A percentile compares a stretch with the other conserved stretches of the same genome.
Evolutionary conservation across 2,329 filamentous ascomycete species (phyloP).

Genomic region (Tolypocladium amazonense): DNA sequence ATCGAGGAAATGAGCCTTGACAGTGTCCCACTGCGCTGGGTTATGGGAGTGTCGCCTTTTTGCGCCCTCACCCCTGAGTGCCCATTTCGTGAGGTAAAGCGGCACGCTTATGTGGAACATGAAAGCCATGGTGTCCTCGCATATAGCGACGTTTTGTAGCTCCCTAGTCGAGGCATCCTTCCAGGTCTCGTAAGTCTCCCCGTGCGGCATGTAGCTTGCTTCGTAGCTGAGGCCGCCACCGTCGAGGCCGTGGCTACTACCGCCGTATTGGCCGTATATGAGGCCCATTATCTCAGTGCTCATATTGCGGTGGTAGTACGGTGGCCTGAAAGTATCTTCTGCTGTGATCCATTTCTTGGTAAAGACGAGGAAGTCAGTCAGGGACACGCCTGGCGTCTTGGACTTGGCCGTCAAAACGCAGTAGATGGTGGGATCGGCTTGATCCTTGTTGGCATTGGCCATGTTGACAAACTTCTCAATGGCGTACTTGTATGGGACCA

Average conservation of each 20-base stretch:
- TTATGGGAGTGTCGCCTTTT: slow-evolving; percentile 8
- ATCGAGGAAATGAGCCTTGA: slow-evolving; percentile 16
- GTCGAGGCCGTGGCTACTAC: slow-evolving; percentile 14
- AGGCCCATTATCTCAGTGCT: slow-evolving; percentile 48
- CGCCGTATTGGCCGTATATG: slow-evolving; percentile 25
- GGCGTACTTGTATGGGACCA: slow-evolving; percentile 49
- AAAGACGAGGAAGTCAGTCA: slow-evolving; percentile 58
- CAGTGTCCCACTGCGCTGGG: slow-evolving; percentile 11
- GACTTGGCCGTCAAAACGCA: slow-evolving; percentile 53
- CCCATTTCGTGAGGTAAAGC: slow-evolving; percentile 14
- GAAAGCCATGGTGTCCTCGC: slow-evolving; percentile 28
- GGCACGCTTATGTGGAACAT: slow-evolving; percentile 28
- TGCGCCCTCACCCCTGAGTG: slow-evolving; percentile 10
- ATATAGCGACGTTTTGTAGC: slow-evolving; percentile 10
- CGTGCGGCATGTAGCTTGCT: slow-evolving; percentile 23
- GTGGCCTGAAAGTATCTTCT: slow-evolving; percentile 50
- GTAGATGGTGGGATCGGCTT: slow-evolving; percentile 57
- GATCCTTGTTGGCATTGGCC: slow-evolving; percentile 49
- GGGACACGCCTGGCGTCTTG: slow-evolving; percentile 38
- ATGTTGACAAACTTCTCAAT: slow-evolving; percentile 46
- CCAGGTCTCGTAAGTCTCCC: slow-evolving; percentile 21
- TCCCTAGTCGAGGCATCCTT: slow-evolving; percentile 14
- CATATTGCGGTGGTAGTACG: slow-evolving; percentile 54
- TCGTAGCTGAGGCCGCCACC: slow-evolving; percentile 21
- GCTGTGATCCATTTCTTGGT: slow-evolving; percentile 55